Conservation (phyloP, 176 grass and related monocot species). For the Carex parvula region DNA sequence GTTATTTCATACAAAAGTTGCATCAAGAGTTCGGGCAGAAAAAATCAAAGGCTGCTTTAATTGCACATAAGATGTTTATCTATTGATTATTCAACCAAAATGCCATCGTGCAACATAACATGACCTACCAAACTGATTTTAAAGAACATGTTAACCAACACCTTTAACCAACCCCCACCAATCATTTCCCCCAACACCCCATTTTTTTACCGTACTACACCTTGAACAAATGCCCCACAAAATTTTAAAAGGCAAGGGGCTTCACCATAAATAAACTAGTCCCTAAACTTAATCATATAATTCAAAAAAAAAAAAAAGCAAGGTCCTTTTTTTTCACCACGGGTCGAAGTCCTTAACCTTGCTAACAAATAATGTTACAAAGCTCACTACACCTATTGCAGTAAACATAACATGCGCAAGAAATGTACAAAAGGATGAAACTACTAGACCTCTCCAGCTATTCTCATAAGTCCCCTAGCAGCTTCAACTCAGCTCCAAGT, state of each 20-base stretch:
- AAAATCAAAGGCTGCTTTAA: neutral
- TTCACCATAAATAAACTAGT: conserved; percentile 32
- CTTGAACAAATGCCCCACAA: conserved; percentile 26
- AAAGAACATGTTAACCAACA: conserved; percentile 12
- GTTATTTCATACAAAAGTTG: neutral
- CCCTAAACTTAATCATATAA: conserved; percentile 29
- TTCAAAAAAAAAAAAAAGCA: conserved; percentile 14
- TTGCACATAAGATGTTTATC: conserved; percentile 9
- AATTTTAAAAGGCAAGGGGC: conserved; percentile 36
- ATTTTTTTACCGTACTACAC: neutral
- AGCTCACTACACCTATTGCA: conserved; percentile 29
- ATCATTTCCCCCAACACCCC: conserved; percentile 32
- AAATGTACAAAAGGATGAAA: conserved; percentile 43
- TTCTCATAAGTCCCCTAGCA: neutral
- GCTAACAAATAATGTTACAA: conserved; percentile 49
- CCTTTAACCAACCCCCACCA: conserved; percentile 35
- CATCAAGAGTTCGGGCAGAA: neutral
- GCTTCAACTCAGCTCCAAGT: conserved; percentile 19
- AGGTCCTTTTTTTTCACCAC: conserved; percentile 14
- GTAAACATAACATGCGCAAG: conserved; percentile 37
- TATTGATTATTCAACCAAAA: conserved; percentile 24
- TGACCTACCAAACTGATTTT: conserved; percentile 20
- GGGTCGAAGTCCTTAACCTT: conserved; percentile 32
- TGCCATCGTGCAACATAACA: conserved; percentile 11
- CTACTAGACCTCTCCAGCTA: conserved; percentile 20